Base-by-base conservation (phyloP, 768 basidiomycete species). In the Peribolospora baueri region DNA sequence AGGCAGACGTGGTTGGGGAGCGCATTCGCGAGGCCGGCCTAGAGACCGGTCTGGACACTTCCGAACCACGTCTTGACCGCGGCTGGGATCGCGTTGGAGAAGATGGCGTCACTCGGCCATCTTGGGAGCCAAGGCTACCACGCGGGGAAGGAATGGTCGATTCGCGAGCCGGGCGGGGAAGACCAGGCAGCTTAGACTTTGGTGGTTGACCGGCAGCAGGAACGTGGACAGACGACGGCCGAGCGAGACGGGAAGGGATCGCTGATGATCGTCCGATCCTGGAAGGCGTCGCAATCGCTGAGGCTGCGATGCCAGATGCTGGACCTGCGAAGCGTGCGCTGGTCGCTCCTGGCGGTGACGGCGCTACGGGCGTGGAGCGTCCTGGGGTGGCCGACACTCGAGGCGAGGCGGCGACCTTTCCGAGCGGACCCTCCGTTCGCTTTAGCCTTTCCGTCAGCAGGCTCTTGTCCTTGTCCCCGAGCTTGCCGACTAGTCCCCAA, bases 401-500 rank as follows among this genome's bases (percentile, higher is more conserved):
- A 25, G 25, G 25, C 25, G 25, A 25, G 25, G 25, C 25, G 25
- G 25, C 25, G 25, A 25, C 25, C 25, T 25, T 25, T 25, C 25
- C 25, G 25, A 25, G 25, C 25, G 25, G 25, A 25, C 25, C 25
- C 25, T 25, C 50, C 0, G 61, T 61, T 0, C 62, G 61, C 58
- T 65, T 65, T 39, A 93, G 69, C 6, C 85, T 76, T 63, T 90
- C 88, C 66, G 91, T 87, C 40, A 93, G 74, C 62, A 88, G 84
- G 7, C 85, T 86, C 63, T 83, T 87, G 63, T 90, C 87, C 66
- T 91, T 91, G 4, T 82, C 71, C 48, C 80, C 75, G 39, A 93
- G 70, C 7, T 72, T 61, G 1, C 84, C 84, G 48, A 87, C 82
- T 7, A 81, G 67, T 8, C 74, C 69, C 84, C 83, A 90, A 9